Base-by-base conservation (phyloP, 257 asterid species). In the Solanum paucissectum region DNA sequence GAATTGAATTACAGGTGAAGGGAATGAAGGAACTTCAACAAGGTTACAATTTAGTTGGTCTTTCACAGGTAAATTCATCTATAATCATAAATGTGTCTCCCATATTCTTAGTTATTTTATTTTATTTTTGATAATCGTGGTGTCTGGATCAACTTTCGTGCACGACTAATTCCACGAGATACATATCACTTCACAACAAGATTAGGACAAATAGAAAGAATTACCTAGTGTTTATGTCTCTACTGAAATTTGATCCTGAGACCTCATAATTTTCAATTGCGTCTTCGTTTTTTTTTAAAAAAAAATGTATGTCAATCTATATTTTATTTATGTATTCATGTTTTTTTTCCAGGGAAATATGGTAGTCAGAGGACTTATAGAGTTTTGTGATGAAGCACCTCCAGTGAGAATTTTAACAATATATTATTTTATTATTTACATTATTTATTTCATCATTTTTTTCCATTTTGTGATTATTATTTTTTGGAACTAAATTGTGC, bases 351-450 rank as follows among this genome's bases (percentile, higher is more conserved):
- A 90, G 91, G 91, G 91, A 52, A 86, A 83, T 40, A 36, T 90
- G 52, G 62, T 88, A 55, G 91, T 87, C 13, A 86, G 91, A 81
- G 91, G 90, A 34, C 83, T 90, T 3, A 49, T 88, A 16, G 87
- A 90, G 58, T 82, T 90, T 3, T 90, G 91, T 69, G 91, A 90
- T 7, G 75, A n/a, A 14, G 89, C 85, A 82, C 91, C 91, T 16
- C 90, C 84, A 0, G 91, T 90, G 58, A 87, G 89, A 68, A 49
- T 8, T 72, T 55, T 64, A 62, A 40, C 18, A 38, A 58, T 29
- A 62, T 2, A 2, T 40, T 14, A 27, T 25, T 0, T 72, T 29
- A 18, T 58, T 71, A 25, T 25, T 46, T 11, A 38, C 49, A 18
- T 84, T 3, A 3, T 1, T 44, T n/a, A 58, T 12, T 55, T 25